Base-by-base conservation (phyloP, 1,284 basidiomycete genomes). In the Ceratobasidium sp. region DNA sequence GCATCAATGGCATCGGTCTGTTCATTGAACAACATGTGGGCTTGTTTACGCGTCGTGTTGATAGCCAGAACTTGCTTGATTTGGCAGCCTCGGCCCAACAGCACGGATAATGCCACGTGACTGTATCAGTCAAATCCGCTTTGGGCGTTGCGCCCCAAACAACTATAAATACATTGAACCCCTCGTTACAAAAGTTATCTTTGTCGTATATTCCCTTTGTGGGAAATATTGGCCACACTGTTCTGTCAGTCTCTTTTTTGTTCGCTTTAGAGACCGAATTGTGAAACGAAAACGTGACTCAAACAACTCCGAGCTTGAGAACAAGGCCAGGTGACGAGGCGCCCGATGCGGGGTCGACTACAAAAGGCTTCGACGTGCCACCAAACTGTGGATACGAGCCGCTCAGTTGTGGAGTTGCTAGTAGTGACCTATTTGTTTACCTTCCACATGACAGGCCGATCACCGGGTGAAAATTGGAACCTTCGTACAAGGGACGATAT, bases 111-210 rank as follows among this genome's bases (percentile, higher is more conserved):
- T n/a, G 2, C 4, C 53, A 69, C 65, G 53, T 57, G 43, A 46
- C 6, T 14, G 4, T 45, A 60, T 60, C 58, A 45, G 28, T 60
- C 41, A 45, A 41, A 53, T 1, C 39, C 3, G 18, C 34, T 45
- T 21, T 39, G 77, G 96, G n/a, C 10, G 39, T 50, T 28, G 43
- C 34, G 30, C 21, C 36, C 34, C 28, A 62, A 43, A 62, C 43
- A n/a, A n/a, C 9, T 18, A 57, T 32, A 92, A 81, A 97, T 99
- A 23, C 16, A 69, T 26, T 28, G 16, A 28, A 41, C 21, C 43
- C 48, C 2, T 30, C 36, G 8, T n/a, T 39, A 36, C 48, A 26
- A 45, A n/a, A 2, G 28, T 81, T 23, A 48, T 52, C 50, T 50
- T 57, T 39, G 39, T 67, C 43, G 59, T 34, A 30, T 45, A 45